phyloP scores from a whole-genome alignment of 31 red algal genomes.

The Asparagopsis taxiformis region DNA sequence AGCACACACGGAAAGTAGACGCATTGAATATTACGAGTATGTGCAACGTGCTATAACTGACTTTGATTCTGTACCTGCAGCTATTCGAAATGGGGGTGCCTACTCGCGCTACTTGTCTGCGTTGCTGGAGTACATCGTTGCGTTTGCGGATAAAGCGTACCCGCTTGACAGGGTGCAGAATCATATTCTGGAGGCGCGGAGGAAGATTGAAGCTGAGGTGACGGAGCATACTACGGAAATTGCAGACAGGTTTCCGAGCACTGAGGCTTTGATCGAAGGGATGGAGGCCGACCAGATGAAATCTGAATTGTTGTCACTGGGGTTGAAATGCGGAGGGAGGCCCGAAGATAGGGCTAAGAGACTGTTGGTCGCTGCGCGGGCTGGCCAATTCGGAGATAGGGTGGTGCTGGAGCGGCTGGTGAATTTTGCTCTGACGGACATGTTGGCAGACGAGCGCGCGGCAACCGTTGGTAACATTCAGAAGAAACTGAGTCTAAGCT shows the following conservation, averaged over 20 bases:
- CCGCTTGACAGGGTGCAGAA: conserved; percentile 53
- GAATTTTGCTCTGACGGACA: conserved; percentile 39
- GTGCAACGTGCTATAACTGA: conserved; percentile 33
- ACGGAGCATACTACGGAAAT: conserved; percentile 8
- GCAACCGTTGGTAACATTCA: conserved; percentile 77
- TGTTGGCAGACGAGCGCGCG: conserved; percentile 52
- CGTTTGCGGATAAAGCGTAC: conserved; percentile 52
- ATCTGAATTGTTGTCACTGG: conserved; percentile 37
- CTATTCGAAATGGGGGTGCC: conserved; percentile 21
- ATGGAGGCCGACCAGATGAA: conserved; percentile 43
- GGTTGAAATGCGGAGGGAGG: conserved; percentile 83
- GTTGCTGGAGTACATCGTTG: conserved; percentile 50
- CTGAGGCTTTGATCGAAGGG: conserved; percentile 29
- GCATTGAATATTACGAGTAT: conserved; percentile 65
- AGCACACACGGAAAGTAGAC: conserved; percentile 4
- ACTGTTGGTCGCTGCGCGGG: conserved; percentile 50
- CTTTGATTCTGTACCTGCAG: conserved; percentile 28
- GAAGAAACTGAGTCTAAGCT: conserved; percentile 84
- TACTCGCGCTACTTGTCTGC: conserved; percentile 59
- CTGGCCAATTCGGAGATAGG: conserved; percentile 11
- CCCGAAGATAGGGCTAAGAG: conserved; percentile 74
- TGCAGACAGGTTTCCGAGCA: conserved; percentile 5
- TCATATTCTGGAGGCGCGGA: conserved; percentile 26
- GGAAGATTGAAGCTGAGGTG: background rate
- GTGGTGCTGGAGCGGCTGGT: conserved; percentile 52